Evolutionary conservation across 495 filamentous ascomycete species (phyloP).

Genomic region (Copromyces sp.): DNA sequence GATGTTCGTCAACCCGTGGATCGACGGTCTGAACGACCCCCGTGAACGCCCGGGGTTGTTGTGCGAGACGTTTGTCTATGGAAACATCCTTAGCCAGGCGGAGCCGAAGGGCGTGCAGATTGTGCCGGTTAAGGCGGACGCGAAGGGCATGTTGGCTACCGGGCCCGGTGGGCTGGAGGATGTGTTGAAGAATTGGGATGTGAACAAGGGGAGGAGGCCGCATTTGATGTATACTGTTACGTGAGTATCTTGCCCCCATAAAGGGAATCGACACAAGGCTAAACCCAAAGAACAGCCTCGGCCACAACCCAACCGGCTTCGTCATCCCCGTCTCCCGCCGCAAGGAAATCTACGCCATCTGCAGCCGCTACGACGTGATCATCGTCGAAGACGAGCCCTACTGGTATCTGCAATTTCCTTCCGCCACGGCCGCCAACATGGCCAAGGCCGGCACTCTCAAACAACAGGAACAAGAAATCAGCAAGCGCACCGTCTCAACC

Average conservation of each 20-base stretch:
- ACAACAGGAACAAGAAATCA: background rate
- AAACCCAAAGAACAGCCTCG: constrained; percentile 47
- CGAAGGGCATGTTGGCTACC: constrained; percentile 56
- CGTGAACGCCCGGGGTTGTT: constrained; percentile 60
- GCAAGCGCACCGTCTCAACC: constrained; percentile 42
- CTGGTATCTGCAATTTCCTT: constrained; percentile 88
- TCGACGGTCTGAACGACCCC: constrained; percentile 52
- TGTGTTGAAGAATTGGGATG: constrained; percentile 74
- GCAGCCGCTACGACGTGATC: constrained; percentile 76
- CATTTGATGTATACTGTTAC: constrained; percentile 87
- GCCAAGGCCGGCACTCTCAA: background rate
- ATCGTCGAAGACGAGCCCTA: constrained; percentile 95
- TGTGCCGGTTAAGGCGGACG: constrained; percentile 63
- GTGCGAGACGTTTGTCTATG: constrained; percentile 70
- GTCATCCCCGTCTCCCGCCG: constrained; percentile 59
- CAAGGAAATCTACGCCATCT: constrained; percentile 69
- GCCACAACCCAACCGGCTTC: constrained; percentile 82
- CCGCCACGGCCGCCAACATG: constrained; percentile 34
- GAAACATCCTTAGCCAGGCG: constrained; percentile 57
- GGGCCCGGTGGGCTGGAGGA: constrained; percentile 67
- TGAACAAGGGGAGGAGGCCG: constrained; percentile 57
- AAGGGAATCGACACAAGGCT: background rate
- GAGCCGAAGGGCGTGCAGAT: constrained; percentile 60
- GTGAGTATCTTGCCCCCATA: constrained; percentile 37
- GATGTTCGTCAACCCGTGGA: constrained; percentile 64